These are phyloP conservation scores for Debaryomyces subglobosus DNA, from an alignment of 1,139 yeast genomes.

Conservation along the genomic window DNA sequence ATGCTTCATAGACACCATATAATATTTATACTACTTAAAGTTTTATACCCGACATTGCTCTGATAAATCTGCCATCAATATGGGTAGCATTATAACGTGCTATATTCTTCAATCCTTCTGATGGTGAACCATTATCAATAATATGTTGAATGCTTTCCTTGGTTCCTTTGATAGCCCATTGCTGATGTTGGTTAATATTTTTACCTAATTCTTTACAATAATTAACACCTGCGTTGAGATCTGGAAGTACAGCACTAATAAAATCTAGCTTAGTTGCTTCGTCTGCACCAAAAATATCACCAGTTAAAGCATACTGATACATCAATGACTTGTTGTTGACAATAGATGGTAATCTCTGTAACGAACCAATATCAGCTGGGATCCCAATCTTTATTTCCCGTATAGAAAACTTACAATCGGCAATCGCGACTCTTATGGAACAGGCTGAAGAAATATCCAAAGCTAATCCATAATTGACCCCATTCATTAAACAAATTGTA, in stretches of 20 bases:
- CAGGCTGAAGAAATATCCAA: slow-evolving; percentile 65
- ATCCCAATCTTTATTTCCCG: slow-evolving; percentile 76
- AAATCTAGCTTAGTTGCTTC: slow-evolving; percentile 63
- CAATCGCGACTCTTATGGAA: slow-evolving; percentile 60
- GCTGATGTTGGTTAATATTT: slow-evolving; percentile 50
- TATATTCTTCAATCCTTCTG: slow-evolving; percentile 54
- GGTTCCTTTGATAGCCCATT: slow-evolving; percentile 70
- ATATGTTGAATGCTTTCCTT: slow-evolving; percentile 61
- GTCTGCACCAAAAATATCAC: slow-evolving; percentile 55
- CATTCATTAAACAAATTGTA: slow-evolving; percentile 51
- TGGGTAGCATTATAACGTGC: slow-evolving; percentile 56
- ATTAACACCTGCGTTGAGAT: slow-evolving; percentile 52
- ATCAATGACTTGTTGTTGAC: slow-evolving; percentile 62
- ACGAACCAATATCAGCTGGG: slow-evolving; percentile 79
- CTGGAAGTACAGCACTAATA: slow-evolving; percentile 49
- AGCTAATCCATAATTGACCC: slow-evolving; percentile 62
- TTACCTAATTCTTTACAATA: slow-evolving; percentile 54
- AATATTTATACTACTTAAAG: slow-evolving; percentile 4
- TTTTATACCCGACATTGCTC: slow-evolving; percentile 12
- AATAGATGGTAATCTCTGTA: slow-evolving; percentile 65
- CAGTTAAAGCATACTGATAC: slow-evolving; percentile 67
- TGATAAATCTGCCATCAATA: slow-evolving; percentile 29
- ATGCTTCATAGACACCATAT: background rate
- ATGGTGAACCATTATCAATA: slow-evolving; percentile 46
- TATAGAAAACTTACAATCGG: slow-evolving; percentile 58